phyloP scores from a whole-genome alignment of 108 stramenopile species.

The Skeletonema potamos region DNA sequence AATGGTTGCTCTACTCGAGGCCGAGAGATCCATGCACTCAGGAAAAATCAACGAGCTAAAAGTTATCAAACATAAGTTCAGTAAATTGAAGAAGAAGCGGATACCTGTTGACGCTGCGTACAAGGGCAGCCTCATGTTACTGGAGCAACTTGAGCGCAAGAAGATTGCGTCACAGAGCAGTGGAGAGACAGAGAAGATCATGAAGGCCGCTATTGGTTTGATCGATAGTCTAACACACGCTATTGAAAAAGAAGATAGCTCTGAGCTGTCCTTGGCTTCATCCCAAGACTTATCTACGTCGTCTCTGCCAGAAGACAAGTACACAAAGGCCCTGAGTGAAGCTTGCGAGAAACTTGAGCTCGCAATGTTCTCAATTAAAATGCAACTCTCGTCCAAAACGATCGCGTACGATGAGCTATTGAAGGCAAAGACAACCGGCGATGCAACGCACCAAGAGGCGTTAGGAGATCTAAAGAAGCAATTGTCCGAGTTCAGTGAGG shows the following conservation, averaged over 20 bases:
- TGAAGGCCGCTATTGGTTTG: neutral
- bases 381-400: neutral
- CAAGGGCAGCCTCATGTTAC: slow-evolving; percentile 10
- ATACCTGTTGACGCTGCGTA: slow-evolving; percentile 32
- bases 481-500: neutral
- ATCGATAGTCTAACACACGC: neutral
- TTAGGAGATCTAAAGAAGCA: neutral
- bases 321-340: neutral
- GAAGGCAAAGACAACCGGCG: neutral
- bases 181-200: neutral
- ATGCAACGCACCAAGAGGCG: neutral
- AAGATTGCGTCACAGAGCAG: neutral
- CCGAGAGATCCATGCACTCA: neutral
- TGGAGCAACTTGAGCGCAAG: slow-evolving; percentile 17
- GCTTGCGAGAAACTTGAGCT: neutral
- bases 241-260: neutral
- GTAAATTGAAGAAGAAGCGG: slow-evolving; percentile 26
- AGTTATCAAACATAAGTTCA: slow-evolving; percentile 8
- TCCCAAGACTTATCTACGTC: neutral
- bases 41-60: slow-evolving; percentile 1
- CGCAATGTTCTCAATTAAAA: neutral
- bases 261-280: neutral
- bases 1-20: neutral
- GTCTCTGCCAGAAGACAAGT: neutral
- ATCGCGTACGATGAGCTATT: neutral